phyloP scores from a whole-genome alignment of 371 early-diverging fungal species.

The Lichtheimia ornata region DNA sequence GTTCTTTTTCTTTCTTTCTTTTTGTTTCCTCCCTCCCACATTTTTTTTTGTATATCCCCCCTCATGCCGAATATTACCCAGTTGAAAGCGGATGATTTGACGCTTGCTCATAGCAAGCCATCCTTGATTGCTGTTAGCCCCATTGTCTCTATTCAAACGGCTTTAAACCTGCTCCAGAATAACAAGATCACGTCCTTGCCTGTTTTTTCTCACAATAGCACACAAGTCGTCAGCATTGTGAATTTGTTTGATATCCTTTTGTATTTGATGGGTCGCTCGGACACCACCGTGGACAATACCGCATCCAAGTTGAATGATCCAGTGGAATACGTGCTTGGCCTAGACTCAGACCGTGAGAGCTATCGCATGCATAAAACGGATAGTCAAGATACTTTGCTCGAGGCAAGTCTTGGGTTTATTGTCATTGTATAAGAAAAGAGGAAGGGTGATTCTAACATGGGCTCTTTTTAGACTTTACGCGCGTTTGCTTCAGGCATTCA shows the following conservation, averaged over 20 bases:
- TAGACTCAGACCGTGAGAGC: slow-evolving; percentile 59
- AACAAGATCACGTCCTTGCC: slow-evolving; percentile 61
- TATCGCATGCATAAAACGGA: slow-evolving; percentile 56
- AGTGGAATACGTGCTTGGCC: slow-evolving; percentile 57
- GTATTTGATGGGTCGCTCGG: slow-evolving; percentile 36
- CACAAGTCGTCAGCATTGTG: slow-evolving; percentile 56
- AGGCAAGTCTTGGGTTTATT: slow-evolving; percentile 21
- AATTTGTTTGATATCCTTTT: slow-evolving; percentile 57
- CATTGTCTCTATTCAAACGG: slow-evolving; percentile 48
- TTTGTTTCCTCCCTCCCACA: background rate
- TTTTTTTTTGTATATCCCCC: background rate
- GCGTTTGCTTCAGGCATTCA: slow-evolving; percentile 54
- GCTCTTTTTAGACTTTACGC: slow-evolving; percentile 33
- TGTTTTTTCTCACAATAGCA: slow-evolving; percentile 55
- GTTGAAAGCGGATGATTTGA: slow-evolving; percentile 36
- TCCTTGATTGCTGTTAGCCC: slow-evolving; percentile 54
- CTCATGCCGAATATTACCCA: slow-evolving; percentile 21
- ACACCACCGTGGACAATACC: slow-evolving; percentile 35
- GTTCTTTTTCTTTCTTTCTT: background rate
- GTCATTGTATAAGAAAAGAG: background rate
- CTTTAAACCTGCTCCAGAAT: slow-evolving; percentile 40
- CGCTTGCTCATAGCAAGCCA: slow-evolving; percentile 35
- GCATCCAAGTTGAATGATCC: slow-evolving; percentile 40
- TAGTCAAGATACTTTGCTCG: slow-evolving; percentile 41
- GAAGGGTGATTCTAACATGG: background rate